Conservation (phyloP, 2,329 filamentous ascomycete species). For the Aspergillus fijiensis region DNA sequence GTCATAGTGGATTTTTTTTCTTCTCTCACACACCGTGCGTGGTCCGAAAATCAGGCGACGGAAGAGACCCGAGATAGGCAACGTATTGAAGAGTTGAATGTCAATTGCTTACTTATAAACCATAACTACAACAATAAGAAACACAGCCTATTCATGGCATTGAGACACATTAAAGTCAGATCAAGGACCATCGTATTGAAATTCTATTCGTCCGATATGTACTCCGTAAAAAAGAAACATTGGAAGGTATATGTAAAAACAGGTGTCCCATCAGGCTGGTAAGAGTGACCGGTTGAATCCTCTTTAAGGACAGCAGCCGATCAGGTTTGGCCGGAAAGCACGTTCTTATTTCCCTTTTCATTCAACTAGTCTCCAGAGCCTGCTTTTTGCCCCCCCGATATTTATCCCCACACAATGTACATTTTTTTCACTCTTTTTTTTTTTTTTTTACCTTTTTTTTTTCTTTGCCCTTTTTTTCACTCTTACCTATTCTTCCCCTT, state of each 20-base stretch:
- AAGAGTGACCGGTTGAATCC: conserved; percentile 20
- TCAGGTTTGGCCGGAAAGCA: conserved; percentile 21
- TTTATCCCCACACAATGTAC: conserved; percentile 33
- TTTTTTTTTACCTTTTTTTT: conserved; percentile 15
- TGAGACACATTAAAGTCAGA: not conserved
- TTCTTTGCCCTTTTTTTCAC: conserved; percentile 15
- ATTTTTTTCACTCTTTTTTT: conserved; percentile 20
- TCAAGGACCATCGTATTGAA: not conserved
- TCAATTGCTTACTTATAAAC: not conserved
- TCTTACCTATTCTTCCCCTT: conserved; percentile 1
- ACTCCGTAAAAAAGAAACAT: not conserved
- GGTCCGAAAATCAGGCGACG: conserved; percentile 16
- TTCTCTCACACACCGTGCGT: conserved; percentile 14
- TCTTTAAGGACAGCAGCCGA: conserved; percentile 23
- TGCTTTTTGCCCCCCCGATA: conserved; percentile 27
- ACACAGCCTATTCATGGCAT: not conserved
- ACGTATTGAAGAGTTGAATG: not conserved
- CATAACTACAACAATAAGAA: not conserved
- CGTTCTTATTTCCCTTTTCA: conserved; percentile 22
- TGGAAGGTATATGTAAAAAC: conserved; percentile 6
- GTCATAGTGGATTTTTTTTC: conserved; percentile 12
- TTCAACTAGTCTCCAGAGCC: conserved; percentile 1
- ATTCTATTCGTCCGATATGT: conserved; percentile 1
- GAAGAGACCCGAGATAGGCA: conserved; percentile 16
- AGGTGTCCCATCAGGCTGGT: conserved; percentile 15